These are phyloP conservation scores for Trypanosomatidae sp. DNA, from an alignment of 208 protist species.

Conservation along the genomic window DNA sequence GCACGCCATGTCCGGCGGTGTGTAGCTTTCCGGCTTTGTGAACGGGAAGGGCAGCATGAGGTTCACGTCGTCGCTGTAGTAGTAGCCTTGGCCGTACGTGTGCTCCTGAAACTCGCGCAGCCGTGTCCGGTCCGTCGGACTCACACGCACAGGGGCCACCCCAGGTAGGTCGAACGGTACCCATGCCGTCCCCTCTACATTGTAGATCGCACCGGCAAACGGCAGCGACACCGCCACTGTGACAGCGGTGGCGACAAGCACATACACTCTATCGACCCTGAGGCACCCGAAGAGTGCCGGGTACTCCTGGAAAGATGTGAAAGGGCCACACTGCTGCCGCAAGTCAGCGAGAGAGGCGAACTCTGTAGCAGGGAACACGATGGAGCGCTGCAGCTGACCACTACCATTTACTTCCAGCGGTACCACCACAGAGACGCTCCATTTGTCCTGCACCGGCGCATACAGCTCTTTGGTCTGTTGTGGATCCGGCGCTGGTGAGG, in stretches of 20 bases:
- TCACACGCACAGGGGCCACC: conserved; percentile 49
- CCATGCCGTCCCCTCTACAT: conserved; percentile 72
- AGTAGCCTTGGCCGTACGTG: conserved; percentile 72
- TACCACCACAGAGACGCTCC: conserved; percentile 34
- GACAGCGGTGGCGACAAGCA: conserved; percentile 68
- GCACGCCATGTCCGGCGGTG: conserved; percentile 54
- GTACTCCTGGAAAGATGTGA: conserved; percentile 59
- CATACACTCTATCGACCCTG: conserved; percentile 72
- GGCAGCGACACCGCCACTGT: conserved; percentile 44
- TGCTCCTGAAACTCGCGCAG: conserved; percentile 74
- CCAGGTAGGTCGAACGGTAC: conserved; percentile 68
- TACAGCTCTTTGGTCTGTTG: conserved; percentile 28
- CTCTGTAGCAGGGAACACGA: conserved; percentile 45
- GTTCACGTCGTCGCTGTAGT: conserved; percentile 78
- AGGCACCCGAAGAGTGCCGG: conserved; percentile 73
- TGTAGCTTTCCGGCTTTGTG: conserved; percentile 14
- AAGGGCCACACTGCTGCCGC: conserved; percentile 57
- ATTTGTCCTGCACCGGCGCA: conserved; percentile 21
- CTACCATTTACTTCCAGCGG: conserved; percentile 49
- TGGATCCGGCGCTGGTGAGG: conserved; percentile 5
- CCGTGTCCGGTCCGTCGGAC: conserved; percentile 45
- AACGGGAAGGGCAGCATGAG: conserved; percentile 81
- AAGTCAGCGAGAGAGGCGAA: conserved; percentile 59
- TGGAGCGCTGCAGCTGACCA: conserved; percentile 57
- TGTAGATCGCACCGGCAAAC: conserved; percentile 48